Conservation (phyloP, 371 early-diverging fungal genomes). For the Rhizomucor miehei region DNA sequence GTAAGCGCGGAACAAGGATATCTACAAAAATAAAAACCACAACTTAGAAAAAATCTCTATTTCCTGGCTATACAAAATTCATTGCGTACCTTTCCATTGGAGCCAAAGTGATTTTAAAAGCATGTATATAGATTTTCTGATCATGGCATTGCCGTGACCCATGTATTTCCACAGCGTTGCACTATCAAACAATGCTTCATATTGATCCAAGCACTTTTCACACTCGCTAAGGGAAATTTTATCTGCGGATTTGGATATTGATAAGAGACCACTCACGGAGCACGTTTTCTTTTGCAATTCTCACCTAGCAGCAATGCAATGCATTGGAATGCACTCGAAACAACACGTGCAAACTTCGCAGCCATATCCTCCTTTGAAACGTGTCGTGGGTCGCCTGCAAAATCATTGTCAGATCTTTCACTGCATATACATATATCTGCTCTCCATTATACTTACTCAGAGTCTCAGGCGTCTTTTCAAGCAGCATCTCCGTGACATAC, state of each 20-base stretch:
- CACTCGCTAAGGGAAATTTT: conserved; percentile 35
- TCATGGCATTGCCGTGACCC: conserved; percentile 35
- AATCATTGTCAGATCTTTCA: not conserved
- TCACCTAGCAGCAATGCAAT: conserved; percentile 53
- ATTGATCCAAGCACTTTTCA: conserved; percentile 34
- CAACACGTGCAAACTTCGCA: conserved; percentile 58
- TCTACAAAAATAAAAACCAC: no score
- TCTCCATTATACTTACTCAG: conserved; percentile 46
- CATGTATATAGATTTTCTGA: conserved; percentile 53
- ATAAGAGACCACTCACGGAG: no score
- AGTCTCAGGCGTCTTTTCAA: conserved; percentile 61
- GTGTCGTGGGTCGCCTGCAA: conserved; percentile 57
- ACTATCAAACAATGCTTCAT: conserved; percentile 48
- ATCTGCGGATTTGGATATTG: conserved; percentile 9
- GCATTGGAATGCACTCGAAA: conserved; percentile 49
- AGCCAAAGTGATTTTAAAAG: conserved; percentile 33
- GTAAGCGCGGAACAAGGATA: conserved; percentile 41
- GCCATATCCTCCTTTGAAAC: conserved; percentile 63
- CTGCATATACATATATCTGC: not conserved
- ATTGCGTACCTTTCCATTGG: conserved; percentile 37
- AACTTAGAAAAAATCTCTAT: not conserved
- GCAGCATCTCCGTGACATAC: conserved; percentile 50
- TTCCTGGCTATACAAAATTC: conserved; percentile 2
- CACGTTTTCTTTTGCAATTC: not conserved
- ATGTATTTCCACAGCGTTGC: conserved; percentile 48